Conservation (phyloP, 495 filamentous ascomycete species). For the Cladorrhinum samala region DNA sequence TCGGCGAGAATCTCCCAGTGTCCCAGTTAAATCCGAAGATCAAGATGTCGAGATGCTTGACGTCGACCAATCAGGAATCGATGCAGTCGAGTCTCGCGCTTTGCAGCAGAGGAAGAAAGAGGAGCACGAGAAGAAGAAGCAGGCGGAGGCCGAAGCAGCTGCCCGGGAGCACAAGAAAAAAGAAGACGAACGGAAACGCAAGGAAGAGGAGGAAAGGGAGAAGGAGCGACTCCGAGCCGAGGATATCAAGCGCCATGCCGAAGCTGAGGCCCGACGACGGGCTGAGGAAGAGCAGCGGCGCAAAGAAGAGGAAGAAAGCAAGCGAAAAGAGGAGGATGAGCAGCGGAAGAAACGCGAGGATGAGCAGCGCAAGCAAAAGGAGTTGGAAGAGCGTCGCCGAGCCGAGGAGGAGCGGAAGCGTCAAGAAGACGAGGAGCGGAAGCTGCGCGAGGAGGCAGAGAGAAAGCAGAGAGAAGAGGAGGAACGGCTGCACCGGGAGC, state of each 20-base stretch:
- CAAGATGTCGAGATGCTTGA: constrained; percentile 43
- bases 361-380: constrained; percentile 37
- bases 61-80: constrained; percentile 21
- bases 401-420: constrained; percentile 34
- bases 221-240: constrained; percentile 19
- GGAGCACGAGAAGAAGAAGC: constrained; percentile 41
- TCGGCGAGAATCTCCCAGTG: constrained; percentile 37
- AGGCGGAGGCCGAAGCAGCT: constrained; percentile 23
- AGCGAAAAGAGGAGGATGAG: constrained; percentile 45
- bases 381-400: constrained; percentile 19
- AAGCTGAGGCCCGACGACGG: constrained; percentile 41
- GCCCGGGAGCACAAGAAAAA: constrained; percentile 27
- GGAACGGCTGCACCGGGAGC: constrained; percentile 38
- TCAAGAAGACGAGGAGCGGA: constrained; percentile 45
- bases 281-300: constrained; percentile 20
- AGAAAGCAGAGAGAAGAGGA: constrained; percentile 33
- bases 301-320: constrained; percentile 25
- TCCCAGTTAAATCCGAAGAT: constrained; percentile 44
- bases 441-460: constrained; percentile 29
- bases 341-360: constrained; percentile 43
- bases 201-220: constrained; percentile 31
- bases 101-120: constrained; percentile 40
- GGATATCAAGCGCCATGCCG: constrained; percentile 37
- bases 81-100: constrained; percentile 33
- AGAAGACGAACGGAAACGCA: constrained; percentile 15